Percentiles rank a stretch among this genome's conserved stretches.
Evolutionary conservation across 164 flowering plant species (phyloP).

Genomic region (Vitis cinerea): DNA sequence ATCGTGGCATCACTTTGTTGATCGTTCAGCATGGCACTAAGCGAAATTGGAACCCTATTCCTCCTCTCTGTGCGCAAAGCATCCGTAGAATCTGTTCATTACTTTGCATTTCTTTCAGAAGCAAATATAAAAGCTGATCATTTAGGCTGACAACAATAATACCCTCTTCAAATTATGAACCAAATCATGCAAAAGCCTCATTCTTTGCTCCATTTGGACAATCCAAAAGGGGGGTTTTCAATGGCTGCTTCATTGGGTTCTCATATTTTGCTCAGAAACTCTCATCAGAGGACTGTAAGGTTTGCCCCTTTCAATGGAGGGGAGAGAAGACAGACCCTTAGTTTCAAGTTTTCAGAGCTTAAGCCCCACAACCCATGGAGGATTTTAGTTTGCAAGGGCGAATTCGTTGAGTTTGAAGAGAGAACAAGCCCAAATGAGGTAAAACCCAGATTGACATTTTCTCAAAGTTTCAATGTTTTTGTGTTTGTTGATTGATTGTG

Average conservation of each 20-base stretch:
- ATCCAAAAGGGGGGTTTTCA: slow-evolving; percentile 37
- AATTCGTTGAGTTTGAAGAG: slow-evolving; percentile 46
- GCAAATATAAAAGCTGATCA: too few relatives aligned
- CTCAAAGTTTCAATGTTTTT: background rate
- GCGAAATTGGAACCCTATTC: slow-evolving; percentile 3
- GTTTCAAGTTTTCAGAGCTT: slow-evolving; percentile 19
- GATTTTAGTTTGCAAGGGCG: slow-evolving; percentile 25
- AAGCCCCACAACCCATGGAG: slow-evolving; percentile 18
- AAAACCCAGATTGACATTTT: slow-evolving; percentile 2
- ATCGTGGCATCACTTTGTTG: background rate
- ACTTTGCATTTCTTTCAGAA: background rate
- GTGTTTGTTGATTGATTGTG: background rate
- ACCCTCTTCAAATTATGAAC: background rate
- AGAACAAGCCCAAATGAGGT: slow-evolving; percentile 84
- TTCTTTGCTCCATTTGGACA: background rate
- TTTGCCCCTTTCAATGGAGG: slow-evolving; percentile 14
- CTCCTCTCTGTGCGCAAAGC: background rate
- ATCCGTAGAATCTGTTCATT: background rate
- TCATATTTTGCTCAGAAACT: slow-evolving; percentile 12
- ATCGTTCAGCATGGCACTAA: background rate
- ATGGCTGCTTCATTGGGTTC: slow-evolving; percentile 25
- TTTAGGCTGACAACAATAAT: too few relatives aligned
- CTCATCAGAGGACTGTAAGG: slow-evolving; percentile 13
- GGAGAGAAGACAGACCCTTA: slow-evolving; percentile 5
- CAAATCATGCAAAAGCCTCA: background rate